Conservation (phyloP, 148 eudicot genomes). For the Amaranthus hypochondriacus region DNA sequence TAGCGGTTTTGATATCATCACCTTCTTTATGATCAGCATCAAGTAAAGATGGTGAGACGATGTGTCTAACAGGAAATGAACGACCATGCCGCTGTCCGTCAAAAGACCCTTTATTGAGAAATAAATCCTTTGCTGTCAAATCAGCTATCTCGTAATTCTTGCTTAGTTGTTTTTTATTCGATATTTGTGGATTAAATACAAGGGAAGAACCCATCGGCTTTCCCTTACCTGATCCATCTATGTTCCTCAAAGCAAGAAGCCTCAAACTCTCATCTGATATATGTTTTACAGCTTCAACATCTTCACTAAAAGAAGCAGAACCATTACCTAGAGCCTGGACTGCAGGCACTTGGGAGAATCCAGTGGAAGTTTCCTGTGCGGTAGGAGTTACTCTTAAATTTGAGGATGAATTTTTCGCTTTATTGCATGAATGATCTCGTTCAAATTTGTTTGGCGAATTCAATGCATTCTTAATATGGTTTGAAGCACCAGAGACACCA, state of each 20-base stretch:
- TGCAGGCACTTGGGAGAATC: constrained; percentile 27
- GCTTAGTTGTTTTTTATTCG: constrained; percentile 16
- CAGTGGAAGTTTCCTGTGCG: constrained; percentile 23
- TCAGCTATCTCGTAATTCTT: constrained; percentile 11
- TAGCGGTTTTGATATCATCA: constrained; percentile 19
- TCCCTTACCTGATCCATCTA: constrained; percentile 19
- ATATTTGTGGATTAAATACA: constrained; percentile 23
- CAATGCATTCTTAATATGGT: constrained; percentile 16
- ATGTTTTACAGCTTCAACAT: constrained; percentile 21
- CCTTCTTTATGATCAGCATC: constrained; percentile 27
- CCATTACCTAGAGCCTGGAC: constrained; percentile 14
- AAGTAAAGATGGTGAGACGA: constrained; percentile 17
- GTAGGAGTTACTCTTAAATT: constrained; percentile 22
- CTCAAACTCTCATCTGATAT: constrained; percentile 32
- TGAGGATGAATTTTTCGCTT: constrained; percentile 13
- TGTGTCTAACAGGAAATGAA: constrained; percentile 11
- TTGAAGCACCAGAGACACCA: constrained; percentile 27
- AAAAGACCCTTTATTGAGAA: constrained; percentile 22
- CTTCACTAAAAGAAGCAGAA: constrained; percentile 28
- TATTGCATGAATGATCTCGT: constrained; percentile 12
- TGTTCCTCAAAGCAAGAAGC: constrained; percentile 23
- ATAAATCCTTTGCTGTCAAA: constrained; percentile 18
- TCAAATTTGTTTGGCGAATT: constrained; percentile 18
- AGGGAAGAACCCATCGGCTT: constrained; percentile 22
- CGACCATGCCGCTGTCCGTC: constrained; percentile 25